Evolutionary conservation across 1,284 basidiomycete genomes (phyloP), one percentile per base, ranked within the genome.

Genomic region (Phylloporus gajari): DNA sequence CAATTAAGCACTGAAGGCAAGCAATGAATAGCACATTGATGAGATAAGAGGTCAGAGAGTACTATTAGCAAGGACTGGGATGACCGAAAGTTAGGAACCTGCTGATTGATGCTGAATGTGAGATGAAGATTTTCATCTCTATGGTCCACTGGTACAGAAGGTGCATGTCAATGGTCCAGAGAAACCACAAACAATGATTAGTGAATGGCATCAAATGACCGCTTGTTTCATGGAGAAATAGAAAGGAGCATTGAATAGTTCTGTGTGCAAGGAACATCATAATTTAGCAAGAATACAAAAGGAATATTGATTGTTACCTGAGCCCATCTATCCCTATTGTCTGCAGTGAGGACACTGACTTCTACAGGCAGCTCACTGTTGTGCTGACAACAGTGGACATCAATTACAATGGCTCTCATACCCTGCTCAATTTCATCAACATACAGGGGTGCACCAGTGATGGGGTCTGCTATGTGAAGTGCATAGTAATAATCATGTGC

Each of bases 311-410:
- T 46, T 76, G 89, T 72, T 81, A 95, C 95, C 82, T 90, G 85
- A 25, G 95, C 89, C 97, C 97, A 99, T 19, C 81, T 86, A 83
- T 98, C 95, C 75, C 97, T 87, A 58, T 93, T 88, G 79, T 97
- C 95, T 3, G 93, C 91, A 61, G 91, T 95, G 70, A 98, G 86
- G 3, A 94, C 87, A 23, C 95, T 93, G 11, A 99, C 86, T 56
- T 89, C 86, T 1, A 89, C 78, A 2, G 92, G 85, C 42, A 77
- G 81, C 73, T 95, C 92, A 25, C 91, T 91, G 0, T 74, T 80
- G 5, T 84, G 84, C 30, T 89, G 83, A 64, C 92, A 87, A 56
- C 75, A 76, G 59, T 87, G 84, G 0, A 91, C 95, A 80, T 98
- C 97, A 11, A 85, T 79, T 0, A 95, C 92, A 17, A 94, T 89